phyloP scores from a whole-genome alignment of 2,329 filamentous ascomycete species.

The Fusarium ramigenum region DNA sequence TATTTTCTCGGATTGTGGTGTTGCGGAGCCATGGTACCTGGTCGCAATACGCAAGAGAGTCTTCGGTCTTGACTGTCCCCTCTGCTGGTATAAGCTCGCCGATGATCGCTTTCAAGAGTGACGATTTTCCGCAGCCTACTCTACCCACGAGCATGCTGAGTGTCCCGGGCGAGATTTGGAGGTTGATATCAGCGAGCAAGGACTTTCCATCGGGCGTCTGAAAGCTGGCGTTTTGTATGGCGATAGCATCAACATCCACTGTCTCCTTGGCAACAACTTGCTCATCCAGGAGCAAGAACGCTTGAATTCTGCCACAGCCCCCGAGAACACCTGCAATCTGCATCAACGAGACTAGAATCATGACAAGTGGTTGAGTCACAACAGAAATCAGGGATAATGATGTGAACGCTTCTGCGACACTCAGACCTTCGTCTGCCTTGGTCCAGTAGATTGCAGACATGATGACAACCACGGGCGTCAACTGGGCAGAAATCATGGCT shows the following conservation, averaged over 20 bases:
- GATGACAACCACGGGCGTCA: constrained; percentile 48
- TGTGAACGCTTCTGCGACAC: constrained; percentile 49
- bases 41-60: constrained; percentile 52
- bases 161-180: constrained; percentile 27
- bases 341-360: constrained; percentile 47
- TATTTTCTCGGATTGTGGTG: constrained; percentile 50
- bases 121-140: constrained; percentile 57
- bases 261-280: neutral
- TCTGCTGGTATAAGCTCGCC: constrained; percentile 46
- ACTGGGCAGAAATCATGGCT: constrained; percentile 42
- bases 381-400: constrained; percentile 49
- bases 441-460: constrained; percentile 48
- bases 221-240: constrained; percentile 26
- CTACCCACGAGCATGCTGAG: constrained; percentile 53
- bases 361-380: constrained; percentile 46
- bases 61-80: constrained; percentile 42
- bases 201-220: constrained; percentile 12
- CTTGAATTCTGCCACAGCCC: constrained; percentile 47
- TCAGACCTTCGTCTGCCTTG: constrained; percentile 42
- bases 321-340: constrained; percentile 47
- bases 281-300: constrained; percentile 45
- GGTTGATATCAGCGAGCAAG: constrained; percentile 41
- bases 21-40: constrained; percentile 58
- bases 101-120: constrained; percentile 50
- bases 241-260: neutral